phyloP scores from a whole-genome alignment of 106 monocot genomes.

The Dendrobium huoshanense region DNA sequence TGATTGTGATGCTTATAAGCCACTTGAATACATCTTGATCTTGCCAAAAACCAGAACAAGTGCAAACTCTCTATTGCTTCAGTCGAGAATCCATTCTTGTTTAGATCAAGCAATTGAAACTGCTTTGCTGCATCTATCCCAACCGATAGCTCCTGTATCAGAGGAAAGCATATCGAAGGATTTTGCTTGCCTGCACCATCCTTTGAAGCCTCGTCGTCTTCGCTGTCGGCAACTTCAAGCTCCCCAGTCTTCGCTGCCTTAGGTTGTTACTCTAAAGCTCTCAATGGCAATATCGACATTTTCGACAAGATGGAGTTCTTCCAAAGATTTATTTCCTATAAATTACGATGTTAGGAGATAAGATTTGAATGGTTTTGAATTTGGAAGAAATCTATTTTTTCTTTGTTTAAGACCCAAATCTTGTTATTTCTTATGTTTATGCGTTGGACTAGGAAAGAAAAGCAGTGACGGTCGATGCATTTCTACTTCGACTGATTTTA shows the following conservation, averaged over 20 bases:
- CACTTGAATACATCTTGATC: slow-evolving; percentile 11
- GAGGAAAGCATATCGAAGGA: not conserved
- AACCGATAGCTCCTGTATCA: slow-evolving; percentile 25
- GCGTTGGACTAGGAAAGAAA: too few species aligned
- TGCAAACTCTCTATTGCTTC: slow-evolving; percentile 30
- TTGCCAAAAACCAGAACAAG: slow-evolving; percentile 31
- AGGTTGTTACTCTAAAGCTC: slow-evolving; percentile 9
- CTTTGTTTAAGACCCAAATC: not conserved
- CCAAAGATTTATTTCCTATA: slow-evolving; percentile 63
- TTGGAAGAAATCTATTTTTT: not conserved
- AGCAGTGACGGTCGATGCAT: too few species aligned
- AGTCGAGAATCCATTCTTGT: slow-evolving; percentile 23
- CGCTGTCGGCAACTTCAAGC: slow-evolving; percentile 51
- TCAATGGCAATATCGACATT: slow-evolving; percentile 33
- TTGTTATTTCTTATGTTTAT: too few species aligned
- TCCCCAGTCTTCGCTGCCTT: not conserved
- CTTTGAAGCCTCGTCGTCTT: slow-evolving; percentile 27
- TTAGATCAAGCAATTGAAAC: slow-evolving; percentile 47
- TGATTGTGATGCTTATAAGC: slow-evolving; percentile 42
- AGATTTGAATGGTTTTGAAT: not conserved
- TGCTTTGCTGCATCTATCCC: slow-evolving; percentile 24
- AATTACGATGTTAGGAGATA: not conserved
- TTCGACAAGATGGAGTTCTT: slow-evolving; percentile 69
- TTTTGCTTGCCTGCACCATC: slow-evolving; percentile 5
- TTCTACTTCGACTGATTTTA: too few species aligned